Evolutionary conservation across 257 asterid species (phyloP), one percentile per base, ranked within the genome.

Genomic region (Capsicum chinense): DNA sequence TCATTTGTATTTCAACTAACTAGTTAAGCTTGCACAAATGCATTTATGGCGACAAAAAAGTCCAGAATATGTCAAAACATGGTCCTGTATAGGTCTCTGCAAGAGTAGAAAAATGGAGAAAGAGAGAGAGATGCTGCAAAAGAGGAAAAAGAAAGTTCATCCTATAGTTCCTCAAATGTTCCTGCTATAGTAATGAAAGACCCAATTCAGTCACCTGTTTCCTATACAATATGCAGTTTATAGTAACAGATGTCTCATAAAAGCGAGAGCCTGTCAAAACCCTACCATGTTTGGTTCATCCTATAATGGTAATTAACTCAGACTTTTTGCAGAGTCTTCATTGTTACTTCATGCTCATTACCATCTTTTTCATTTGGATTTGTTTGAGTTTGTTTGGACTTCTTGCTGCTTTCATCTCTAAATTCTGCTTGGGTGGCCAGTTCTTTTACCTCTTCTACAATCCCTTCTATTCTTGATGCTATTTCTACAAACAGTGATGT

Each of bases 401-500:
- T 85, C 47, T 91, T 89, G 19, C 81, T 83, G 54, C 84, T 88
- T 82, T 83, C 86, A 3, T 11, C 90, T 85, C 81, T 85, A 85
- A 95, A 95, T 70, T 90, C 91, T 67, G 94, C 95, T 85, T 88
- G 89, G 48, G 80, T 88, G 37, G 97, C 95, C 69, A 93, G 83
- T 56, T 70, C 91, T 54, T 86, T 83, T 9, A 92, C 93, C 0
- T 88, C 91, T 67, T 85, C 87, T 15, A 87, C 92, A 74, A 91
- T 82, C 47, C 86, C 91, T 79, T 87, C 92, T 4, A 89, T 90
- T 87, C 97, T 90, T 81, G 88, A 86, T 70, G 94, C 93, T 42
- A 93, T 90, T 89, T 94, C 98, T 56, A 88, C 85, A 83, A 93
- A 66, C 89, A 91, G 84, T n/a, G 95, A 90, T 9, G 95, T 89